A percentile compares a stretch with the other conserved stretches of the same genome.
Conservation (phyloP, 1,139 yeast genomes). For the Diutina neorugosa region DNA sequence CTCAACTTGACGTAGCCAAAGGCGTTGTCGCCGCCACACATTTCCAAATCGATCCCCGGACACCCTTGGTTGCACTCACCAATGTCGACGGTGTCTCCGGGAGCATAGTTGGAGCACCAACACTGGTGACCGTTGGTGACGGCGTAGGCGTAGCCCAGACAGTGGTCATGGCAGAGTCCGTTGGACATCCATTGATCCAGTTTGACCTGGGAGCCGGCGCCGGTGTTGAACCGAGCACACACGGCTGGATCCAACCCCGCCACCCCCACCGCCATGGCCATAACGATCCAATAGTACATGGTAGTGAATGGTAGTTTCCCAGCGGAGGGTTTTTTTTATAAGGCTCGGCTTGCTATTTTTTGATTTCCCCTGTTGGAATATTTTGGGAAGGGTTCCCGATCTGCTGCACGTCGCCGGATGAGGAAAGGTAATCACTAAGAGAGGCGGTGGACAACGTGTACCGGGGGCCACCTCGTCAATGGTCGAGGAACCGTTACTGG, state of each 20-base stretch:
- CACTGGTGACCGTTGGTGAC: slow-evolving; percentile 39
- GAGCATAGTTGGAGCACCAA: slow-evolving; percentile 50
- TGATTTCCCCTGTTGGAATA: neutral
- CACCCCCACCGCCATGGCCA: slow-evolving; percentile 1
- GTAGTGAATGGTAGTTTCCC: neutral
- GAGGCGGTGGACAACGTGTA: neutral
- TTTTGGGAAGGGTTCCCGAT: neutral
- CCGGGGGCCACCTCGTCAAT: neutral
- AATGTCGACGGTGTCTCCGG: slow-evolving; percentile 22
- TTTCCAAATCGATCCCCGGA: slow-evolving; percentile 31
- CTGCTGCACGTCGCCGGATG: neutral
- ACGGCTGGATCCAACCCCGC: slow-evolving; percentile 12
- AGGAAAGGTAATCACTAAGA: neutral
- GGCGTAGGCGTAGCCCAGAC: slow-evolving; percentile 32
- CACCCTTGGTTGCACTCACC: slow-evolving; percentile 35
- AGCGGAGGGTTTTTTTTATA: neutral
- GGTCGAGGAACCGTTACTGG: neutral
- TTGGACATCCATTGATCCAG: slow-evolving; percentile 30
- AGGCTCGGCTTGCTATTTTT: slow-evolving; percentile 2
- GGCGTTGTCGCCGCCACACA: slow-evolving; percentile 22
- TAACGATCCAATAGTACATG: neutral
- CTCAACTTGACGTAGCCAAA: slow-evolving; percentile 19
- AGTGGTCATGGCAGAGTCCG: slow-evolving; percentile 40
- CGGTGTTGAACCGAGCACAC: slow-evolving; percentile 38
- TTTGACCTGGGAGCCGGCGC: slow-evolving; percentile 11